phyloP scores from a whole-genome alignment of 2,329 filamentous ascomycete genomes.

The Alternaria gaisen region DNA sequence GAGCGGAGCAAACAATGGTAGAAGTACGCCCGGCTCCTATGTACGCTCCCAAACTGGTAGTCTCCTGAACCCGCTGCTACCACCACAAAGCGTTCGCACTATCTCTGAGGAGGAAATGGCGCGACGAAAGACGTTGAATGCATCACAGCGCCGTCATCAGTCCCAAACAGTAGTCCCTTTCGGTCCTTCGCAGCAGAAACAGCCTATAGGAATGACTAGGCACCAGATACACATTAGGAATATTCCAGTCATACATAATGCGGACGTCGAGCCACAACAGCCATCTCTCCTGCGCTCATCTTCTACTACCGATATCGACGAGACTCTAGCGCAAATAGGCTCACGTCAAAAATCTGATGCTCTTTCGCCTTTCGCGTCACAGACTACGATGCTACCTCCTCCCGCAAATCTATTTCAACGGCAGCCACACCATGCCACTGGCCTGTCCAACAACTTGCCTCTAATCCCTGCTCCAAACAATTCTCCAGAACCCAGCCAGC shows the following conservation, averaged over 20 bases:
- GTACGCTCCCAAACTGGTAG: background rate
- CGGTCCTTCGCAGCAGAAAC: background rate
- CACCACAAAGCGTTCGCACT: slow-evolving; percentile 1
- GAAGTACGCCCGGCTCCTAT: background rate
- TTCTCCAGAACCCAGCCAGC: background rate
- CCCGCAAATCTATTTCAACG: background rate
- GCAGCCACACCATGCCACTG: background rate
- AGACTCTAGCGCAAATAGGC: background rate
- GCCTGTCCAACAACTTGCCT: background rate
- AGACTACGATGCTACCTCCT: background rate
- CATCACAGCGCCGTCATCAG: background rate
- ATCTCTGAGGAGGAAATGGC: background rate
- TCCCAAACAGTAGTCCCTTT: background rate
- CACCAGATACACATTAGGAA: background rate
- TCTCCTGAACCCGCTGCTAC: background rate
- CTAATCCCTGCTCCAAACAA: background rate
- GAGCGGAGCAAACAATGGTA: background rate
- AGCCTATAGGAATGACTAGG: background rate
- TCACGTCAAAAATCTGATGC: background rate
- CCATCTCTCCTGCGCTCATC: slow-evolving; percentile 6
- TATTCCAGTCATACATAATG: background rate
- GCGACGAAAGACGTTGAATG: background rate
- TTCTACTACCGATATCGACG: slow-evolving; percentile 15
- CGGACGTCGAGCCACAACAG: background rate
- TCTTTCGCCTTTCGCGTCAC: background rate